Base-by-base conservation (phyloP, 23 red algal genomes). In the Pyropia haitanensis region DNA sequence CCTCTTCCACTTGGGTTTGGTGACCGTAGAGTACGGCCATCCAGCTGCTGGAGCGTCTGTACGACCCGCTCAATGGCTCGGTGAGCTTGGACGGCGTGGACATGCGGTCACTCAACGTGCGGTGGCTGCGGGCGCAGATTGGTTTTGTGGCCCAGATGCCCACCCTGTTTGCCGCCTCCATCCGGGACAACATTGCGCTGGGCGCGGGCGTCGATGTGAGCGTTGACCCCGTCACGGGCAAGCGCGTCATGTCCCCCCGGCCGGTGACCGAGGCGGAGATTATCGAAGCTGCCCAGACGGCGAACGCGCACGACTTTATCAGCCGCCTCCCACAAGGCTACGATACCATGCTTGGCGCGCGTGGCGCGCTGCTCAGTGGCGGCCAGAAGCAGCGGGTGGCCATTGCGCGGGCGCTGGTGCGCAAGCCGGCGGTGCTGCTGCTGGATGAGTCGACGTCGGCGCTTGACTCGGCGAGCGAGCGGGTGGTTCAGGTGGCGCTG, bases 371-470 rank as follows among this genome's bases (percentile, higher is more conserved):
- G 72, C 65, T 91, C 26, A 80, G 72, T 64, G 86, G 86, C 44
- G 86, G 94, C 25, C 94, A 98, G 72, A 98, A 98, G 53, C 94
- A 91, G 52, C 86, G 94, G 15, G 85, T 91, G 25, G 88, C 85
- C 50, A 98, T 91, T 15, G 94, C 94, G 51, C 57, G 94, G 49
- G 86, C 94, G 28, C 58, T 98, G 27, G 76, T 98, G 26, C 69
- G 85, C 22, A 64, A 87, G 53, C 94, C 94, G 0, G 87, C 68
- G 57, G 13, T 91, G 39, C 51, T 98, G 22, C 61, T 89, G 48
- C 70, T 98, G n/a, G 94, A 98, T 63, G 94, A 91, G 56, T 67
- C 78, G 12, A 98, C 85, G 3, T 76, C 77, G 1, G 80, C 74
- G 27, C 73, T 91, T 51, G 94, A 90, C 65, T 72, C 94, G 0